Evolutionary conservation across 2,329 filamentous ascomycete species (phyloP), one percentile per base, ranked within the genome.

Genomic region (Nannizziopsis arthrosporioides): DNA sequence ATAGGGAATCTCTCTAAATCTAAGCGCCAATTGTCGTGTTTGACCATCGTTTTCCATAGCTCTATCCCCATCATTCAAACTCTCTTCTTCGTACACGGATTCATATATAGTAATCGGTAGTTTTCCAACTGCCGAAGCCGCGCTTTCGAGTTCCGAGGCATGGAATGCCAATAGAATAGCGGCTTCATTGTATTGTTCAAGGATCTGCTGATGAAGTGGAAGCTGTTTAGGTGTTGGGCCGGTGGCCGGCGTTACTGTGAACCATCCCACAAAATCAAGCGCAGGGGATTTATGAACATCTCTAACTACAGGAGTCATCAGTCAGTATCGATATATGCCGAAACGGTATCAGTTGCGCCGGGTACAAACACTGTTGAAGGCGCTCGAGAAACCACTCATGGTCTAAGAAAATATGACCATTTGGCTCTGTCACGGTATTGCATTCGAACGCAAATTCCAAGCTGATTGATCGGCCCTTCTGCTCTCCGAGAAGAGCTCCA

Each of bases 371-470:
- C 65, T 94, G 86, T 56, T 92, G 82, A 52, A 96, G 67, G 52
- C 92, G 80, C 49, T 81, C 75, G 36, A 71, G 69, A 61, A 96
- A 95, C 80, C 85, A 93, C 2, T 68, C 68, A 47, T 74, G 66
- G 55, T 89, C 77, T 7, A 94, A 68, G 30, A 78, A 63, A 37
- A 80, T 73, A 39, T 80, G 71, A 30, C 76, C 78, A 38, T 80
- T 72, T 0, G 71, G 61, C 11, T 65, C 63, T 42, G 63, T 61
- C 14, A 68, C 62, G 1, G 79, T 70, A 53, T 82, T 78, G 64
- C 84, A 87, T 61, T 95, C 88, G 62, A 94, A 96, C 3, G 86
- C 88, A 70, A 94, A 83, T 65, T 96, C 90, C 55, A 95, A 81
- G 8, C 86, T 94, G 58, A 95, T 83, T 59, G 90, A 82, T 49